Evolutionary conservation across 305 asterid genomes (phyloP), one percentile per base, ranked within the genome.

Genomic region (Euphrasia arctica): DNA sequence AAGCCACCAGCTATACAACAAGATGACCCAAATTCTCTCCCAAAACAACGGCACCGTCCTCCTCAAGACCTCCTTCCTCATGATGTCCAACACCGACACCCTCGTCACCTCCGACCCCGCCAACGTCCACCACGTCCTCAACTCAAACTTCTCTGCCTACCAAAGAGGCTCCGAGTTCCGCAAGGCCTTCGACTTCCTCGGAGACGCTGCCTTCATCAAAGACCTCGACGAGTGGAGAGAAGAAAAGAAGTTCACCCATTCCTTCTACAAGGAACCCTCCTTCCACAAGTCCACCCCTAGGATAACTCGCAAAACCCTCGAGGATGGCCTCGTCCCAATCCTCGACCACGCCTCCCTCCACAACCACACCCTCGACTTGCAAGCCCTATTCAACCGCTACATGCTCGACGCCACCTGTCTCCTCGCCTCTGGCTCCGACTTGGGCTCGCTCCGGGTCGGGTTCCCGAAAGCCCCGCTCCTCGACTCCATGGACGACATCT

Each of bases 331-430:
- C 0, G 54, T 88, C 27, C 91, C 94, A 0, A 64, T 85, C 13
- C 85, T 88, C 8, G 81, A 77, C n/a, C 74, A 78, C 52, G 3
- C 66, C 10, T 50, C 84, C 0, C n/a, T 27, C 0, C 3, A 28
- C 4, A 63, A 70, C 0, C 48, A 0, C 1, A 68, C 50, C 0
- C 2, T 88, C 0, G 91, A 88, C 52, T 64, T 88, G 66, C 96
- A 80, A 4, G 66, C 60, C 1, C 43, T 81, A 32, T 79, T 85
- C 74, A 82, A 78, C 8, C 60, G 95, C 50, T 79, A 63, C 54
- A 80, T 87, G 68, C 77, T 88, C 45, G 96, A 89, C 45, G 75
- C 84, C 0, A 80, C 85, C 0, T 81, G 81, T 27, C 62, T 68
- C 39, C 9, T 86, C 72, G 78, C 84, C 0, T 76, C 84, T 0